Conservation (phyloP, 257 asterid species). For the Scutellaria barbata region DNA sequence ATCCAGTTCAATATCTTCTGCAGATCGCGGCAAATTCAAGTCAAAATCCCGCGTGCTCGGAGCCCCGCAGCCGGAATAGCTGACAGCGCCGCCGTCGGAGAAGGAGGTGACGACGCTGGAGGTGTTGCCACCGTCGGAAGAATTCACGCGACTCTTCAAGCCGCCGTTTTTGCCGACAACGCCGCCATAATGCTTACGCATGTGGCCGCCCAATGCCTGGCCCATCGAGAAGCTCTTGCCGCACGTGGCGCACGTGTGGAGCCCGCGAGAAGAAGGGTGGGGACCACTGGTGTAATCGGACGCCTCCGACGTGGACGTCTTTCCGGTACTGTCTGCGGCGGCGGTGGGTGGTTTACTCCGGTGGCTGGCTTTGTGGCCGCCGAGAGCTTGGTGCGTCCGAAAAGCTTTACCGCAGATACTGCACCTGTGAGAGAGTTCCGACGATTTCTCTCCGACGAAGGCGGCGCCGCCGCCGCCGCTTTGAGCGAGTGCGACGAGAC, state of each 20-base stretch:
- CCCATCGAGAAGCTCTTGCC: slow-evolving; percentile 38
- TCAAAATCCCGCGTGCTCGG: slow-evolving; percentile 29
- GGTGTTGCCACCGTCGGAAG: slow-evolving; percentile 33
- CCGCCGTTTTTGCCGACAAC: slow-evolving; percentile 8
- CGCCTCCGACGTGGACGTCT: slow-evolving; percentile 9
- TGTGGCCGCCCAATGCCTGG: slow-evolving; percentile 63
- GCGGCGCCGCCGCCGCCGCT: slow-evolving; percentile 27
- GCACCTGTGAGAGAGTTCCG: slow-evolving; percentile 32
- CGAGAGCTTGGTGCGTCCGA: slow-evolving; percentile 56
- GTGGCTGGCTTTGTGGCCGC: slow-evolving; percentile 62
- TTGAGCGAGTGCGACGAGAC: slow-evolving; percentile 36
- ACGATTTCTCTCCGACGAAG: neutral
- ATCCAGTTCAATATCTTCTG: slow-evolving; percentile 27
- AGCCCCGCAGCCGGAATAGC: neutral
- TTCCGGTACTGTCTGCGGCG: neutral
- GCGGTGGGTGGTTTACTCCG: slow-evolving; percentile 16
- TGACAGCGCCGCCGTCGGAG: slow-evolving; percentile 17
- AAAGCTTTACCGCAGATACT: slow-evolving; percentile 40
- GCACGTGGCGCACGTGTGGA: slow-evolving; percentile 48
- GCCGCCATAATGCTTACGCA: slow-evolving; percentile 53
- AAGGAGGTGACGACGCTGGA: slow-evolving; percentile 22
- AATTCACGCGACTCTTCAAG: neutral
- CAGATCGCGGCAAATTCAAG: slow-evolving; percentile 40
- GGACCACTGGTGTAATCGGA: neutral
- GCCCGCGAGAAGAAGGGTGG: slow-evolving; percentile 7